A percentile compares a stretch with the other conserved stretches of the same genome.
Conservation (phyloP, 2,329 filamentous ascomycete species). For the Cercospora canescens region DNA sequence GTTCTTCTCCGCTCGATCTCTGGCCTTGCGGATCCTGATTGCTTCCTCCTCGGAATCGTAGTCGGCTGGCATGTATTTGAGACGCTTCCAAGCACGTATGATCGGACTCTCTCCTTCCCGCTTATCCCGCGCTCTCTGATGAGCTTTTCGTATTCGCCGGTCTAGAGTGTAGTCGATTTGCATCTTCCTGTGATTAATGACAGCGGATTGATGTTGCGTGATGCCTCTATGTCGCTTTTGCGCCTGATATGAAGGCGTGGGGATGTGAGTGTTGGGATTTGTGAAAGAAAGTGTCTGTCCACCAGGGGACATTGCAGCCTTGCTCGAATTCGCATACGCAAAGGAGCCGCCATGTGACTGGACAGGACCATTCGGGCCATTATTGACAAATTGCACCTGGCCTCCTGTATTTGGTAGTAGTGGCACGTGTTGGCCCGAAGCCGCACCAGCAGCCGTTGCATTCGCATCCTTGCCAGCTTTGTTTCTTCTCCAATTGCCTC, state of each 20-base stretch:
- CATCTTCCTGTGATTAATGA: conserved; percentile 75
- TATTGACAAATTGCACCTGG: conserved; percentile 32
- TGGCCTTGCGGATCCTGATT: conserved; percentile 30
- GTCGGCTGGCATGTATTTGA: conserved; percentile 50
- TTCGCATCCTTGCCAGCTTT: conserved; percentile 21
- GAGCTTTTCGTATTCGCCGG: conserved; percentile 67
- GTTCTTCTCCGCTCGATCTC: conserved; percentile 38
- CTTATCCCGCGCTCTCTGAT: conserved; percentile 62
- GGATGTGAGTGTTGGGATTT: conserved; percentile 28
- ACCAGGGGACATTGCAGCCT: conserved; percentile 21
- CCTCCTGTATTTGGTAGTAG: conserved; percentile 33
- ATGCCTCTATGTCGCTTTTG: conserved; percentile 67
- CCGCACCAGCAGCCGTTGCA: conserved; percentile 9
- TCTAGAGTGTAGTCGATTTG: conserved; percentile 81
- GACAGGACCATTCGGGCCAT: conserved; percentile 18
- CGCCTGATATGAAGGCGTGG: conserved; percentile 36
- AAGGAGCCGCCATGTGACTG: neutral
- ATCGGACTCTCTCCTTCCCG: conserved; percentile 67
- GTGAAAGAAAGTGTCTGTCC: conserved; percentile 27
- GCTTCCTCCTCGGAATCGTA: conserved; percentile 50
- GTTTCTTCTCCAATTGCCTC: conserved; percentile 52
- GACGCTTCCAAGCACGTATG: conserved; percentile 64
- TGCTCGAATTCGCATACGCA: conserved; percentile 8
- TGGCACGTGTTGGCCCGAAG: conserved; percentile 33
- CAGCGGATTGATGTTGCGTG: conserved; percentile 78